Base-by-base conservation (phyloP, 345 rosid genomes). In the Acer yangbiense region DNA sequence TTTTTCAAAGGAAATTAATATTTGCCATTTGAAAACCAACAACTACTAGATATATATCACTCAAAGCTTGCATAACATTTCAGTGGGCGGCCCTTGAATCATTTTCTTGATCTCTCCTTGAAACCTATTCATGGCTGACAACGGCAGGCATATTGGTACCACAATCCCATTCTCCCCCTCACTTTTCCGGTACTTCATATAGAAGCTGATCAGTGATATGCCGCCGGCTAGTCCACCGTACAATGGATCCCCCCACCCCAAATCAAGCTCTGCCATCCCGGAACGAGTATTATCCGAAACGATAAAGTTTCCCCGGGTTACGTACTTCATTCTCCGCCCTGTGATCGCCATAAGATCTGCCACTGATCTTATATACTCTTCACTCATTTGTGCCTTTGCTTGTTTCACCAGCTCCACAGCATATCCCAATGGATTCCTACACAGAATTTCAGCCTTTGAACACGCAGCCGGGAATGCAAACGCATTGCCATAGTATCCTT, bases 401-500 rank as follows among this genome's bases (percentile, higher is more conserved):
- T 50, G 62, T 29, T 54, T 78, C 21, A 83, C 69, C 65, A 80
- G 27, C n/a, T 78, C 80, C 21, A 83, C 64, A 0, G 75, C 66
- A 20, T 57, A 72, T 57, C 65, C 75, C 9, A 72, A 35, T 35
- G n/a, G 29, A 57, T 12, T 78, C 7, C 1, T 3, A 0, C 54
- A 5, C 12, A 83, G 64, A 10, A 61, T 29, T 9, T 57, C 66
- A 8, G 76, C 79, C 13, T 39, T 77, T 52, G 83, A 68, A 25
- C 32, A 46, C 1, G 55, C 77, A 0, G 69, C 81, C 1, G 81
- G 79, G 41, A 44, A 72, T 43, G 73, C 80, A 41, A 60, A 57
- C 7, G 71, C 78, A 12, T 79, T 79, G 3, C 83, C 83, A n/a
- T 83, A 83, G 17, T 83, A 83, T 0, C 86, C 86, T 18, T 11